Conservation (phyloP, 768 basidiomycete species). For the Cystobasidium onofrii region DNA sequence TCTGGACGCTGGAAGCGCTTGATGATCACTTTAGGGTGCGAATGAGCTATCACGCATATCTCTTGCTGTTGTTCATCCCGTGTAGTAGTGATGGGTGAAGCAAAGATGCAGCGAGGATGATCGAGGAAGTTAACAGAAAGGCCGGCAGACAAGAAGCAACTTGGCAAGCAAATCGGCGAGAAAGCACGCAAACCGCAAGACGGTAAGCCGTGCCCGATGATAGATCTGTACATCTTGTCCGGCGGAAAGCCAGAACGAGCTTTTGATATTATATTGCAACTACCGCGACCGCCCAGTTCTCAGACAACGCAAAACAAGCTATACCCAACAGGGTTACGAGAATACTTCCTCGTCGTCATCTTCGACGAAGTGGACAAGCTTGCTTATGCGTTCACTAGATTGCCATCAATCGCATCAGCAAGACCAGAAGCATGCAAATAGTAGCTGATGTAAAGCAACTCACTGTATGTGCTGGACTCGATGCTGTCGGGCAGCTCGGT, state of each 20-base stretch:
- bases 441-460: neutral
- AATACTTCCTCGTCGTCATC: too few species aligned
- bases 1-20: neutral
- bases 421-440: neutral
- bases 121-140: neutral
- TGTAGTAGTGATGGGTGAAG: neutral
- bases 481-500: conserved; percentile 89
- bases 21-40: neutral
- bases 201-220: neutral
- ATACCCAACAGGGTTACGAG: neutral
- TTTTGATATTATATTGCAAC: neutral
- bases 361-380: neutral
- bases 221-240: neutral
- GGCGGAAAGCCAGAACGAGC: neutral
- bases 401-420: neutral
- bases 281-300: neutral
- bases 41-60: neutral
- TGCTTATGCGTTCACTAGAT: conserved; percentile 35
- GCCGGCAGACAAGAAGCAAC: neutral
- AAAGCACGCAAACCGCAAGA: too few species aligned
- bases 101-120: neutral
- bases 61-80: neutral
- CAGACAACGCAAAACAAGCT: neutral
- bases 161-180: too few species aligned
- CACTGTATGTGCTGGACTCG: conserved; percentile 90